Evolutionary conservation across 768 basidiomycete genomes (phyloP).

Genomic region (Plicaturopsis crispa): DNA sequence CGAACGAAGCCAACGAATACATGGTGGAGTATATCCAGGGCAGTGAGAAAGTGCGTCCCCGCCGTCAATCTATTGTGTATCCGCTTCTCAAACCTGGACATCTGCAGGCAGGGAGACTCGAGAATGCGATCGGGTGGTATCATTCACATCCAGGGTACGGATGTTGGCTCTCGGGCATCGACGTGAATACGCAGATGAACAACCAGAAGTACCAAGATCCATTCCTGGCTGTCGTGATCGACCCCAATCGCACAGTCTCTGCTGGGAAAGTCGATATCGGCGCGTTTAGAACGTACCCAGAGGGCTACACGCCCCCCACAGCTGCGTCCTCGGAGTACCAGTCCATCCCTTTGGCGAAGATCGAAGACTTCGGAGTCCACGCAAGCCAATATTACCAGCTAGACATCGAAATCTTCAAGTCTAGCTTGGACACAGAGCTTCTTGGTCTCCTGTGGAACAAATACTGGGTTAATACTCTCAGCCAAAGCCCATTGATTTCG

Average conservation of each 20-base stretch:
- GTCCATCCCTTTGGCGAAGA: conserved; percentile 92
- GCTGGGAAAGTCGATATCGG: conserved; percentile 99
- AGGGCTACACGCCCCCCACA: conserved; percentile 80
- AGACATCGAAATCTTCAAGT: conserved; percentile 94
- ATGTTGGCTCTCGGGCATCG: conserved; percentile 98
- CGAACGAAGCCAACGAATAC: conserved; percentile 93
- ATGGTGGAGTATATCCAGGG: conserved; percentile 91
- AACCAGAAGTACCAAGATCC: conserved; percentile 96
- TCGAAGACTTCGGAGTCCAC: conserved; percentile 99
- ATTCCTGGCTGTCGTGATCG: conserved; percentile 98
- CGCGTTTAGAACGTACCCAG: conserved; percentile 96
- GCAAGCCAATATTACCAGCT: conserved; percentile 94
- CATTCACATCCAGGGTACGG: conserved; percentile 99
- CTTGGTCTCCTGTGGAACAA: conserved; percentile 96
- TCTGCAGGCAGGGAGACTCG: conserved; percentile 68
- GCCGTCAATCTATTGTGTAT: conserved; percentile 2
- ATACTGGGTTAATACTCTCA: conserved; percentile 98
- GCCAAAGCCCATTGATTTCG: conserved; percentile 87
- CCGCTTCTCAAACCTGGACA: conserved; percentile 1
- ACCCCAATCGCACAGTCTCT: conserved; percentile 96
- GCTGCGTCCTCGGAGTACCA: conserved; percentile 80
- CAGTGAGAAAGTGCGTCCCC: conserved; percentile 59
- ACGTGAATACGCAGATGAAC: conserved; percentile 93
- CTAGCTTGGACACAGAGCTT: conserved; percentile 77
- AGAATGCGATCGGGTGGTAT: conserved; percentile 95